These are phyloP conservation scores for Sarcomyxa edulis DNA, from an alignment of 768 basidiomycete species.

Conservation along the genomic window DNA sequence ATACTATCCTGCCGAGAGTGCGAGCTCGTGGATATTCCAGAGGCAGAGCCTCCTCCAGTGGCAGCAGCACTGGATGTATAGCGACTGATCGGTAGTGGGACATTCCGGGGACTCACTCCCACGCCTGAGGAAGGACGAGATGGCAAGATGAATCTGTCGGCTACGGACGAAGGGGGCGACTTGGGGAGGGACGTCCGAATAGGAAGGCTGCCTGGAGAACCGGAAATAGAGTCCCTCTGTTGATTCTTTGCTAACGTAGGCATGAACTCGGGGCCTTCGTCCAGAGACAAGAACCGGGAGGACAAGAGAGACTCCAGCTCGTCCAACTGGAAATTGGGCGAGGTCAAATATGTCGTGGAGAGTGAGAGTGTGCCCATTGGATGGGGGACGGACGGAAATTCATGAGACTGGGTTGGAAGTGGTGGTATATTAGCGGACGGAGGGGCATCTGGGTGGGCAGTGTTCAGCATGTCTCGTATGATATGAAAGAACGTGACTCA, in stretches of 20 bases:
- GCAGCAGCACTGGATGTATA: not conserved
- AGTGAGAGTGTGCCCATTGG: conserved; percentile 61
- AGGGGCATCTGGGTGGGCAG: conserved; percentile 24
- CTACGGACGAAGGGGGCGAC: conserved; percentile 15
- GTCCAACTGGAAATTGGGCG: conserved; percentile 69
- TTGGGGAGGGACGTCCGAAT: conserved; percentile 1
- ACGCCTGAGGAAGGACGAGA: conserved; percentile 8
- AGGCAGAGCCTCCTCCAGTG: not conserved
- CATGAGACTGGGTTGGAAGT: conserved; percentile 47
- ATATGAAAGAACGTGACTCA: conserved; percentile 11
- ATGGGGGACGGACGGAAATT: conserved; percentile 64
- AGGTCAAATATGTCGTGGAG: conserved; percentile 56
- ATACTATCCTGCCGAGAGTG: not conserved
- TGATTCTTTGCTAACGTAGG: conserved; percentile 68
- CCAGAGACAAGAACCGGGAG: conserved; percentile 64
- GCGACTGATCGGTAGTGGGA: conserved; percentile 8
- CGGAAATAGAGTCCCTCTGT: conserved; percentile 49
- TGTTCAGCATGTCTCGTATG: conserved; percentile 2
- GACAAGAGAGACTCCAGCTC: conserved; percentile 74
- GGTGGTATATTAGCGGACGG: conserved; percentile 30
- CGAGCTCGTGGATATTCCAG: not conserved
- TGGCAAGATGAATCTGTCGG: conserved; percentile 32
- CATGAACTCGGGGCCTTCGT: conserved; percentile 61
- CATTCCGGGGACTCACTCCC: conserved; percentile 2
- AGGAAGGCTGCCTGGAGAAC: conserved; percentile 17